Percentiles rank a stretch among this genome's conserved stretches.
Evolutionary conservation across 805 yeast genomes (phyloP).

Genomic region (Priceomyces castillae): DNA sequence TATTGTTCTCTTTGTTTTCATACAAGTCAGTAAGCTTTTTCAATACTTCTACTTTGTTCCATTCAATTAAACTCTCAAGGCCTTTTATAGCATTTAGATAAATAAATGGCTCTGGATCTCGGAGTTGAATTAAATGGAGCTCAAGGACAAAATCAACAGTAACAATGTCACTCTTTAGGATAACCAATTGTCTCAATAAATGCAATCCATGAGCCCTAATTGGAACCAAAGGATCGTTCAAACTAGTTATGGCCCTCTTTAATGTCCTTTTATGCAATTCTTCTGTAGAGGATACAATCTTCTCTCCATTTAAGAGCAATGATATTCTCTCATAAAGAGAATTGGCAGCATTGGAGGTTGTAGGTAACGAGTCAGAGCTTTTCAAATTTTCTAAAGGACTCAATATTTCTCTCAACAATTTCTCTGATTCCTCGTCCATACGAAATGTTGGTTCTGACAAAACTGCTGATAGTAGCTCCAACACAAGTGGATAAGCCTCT

Average conservation of each 20-base stretch:
- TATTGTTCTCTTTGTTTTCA: conserved; percentile 18
- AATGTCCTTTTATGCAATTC: conserved; percentile 41
- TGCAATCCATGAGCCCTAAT: conserved; percentile 83
- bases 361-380: conserved; percentile 4
- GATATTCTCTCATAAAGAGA: conserved; percentile 32
- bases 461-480: conserved; percentile 37
- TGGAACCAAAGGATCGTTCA: conserved; percentile 80
- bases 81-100: conserved; percentile 84
- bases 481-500: conserved; percentile 25
- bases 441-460: conserved; percentile 28
- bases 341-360: conserved; percentile 14
- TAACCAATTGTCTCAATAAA: conserved; percentile 55
- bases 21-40: conserved; percentile 40
- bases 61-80: conserved; percentile 55
- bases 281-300: conserved; percentile 14
- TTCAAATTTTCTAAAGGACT: conserved; percentile 11
- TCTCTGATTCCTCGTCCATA: conserved; percentile 27
- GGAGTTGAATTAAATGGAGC: conserved; percentile 61
- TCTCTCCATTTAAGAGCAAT: conserved; percentile 25
- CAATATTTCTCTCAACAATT: conserved; percentile 27
- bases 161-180: conserved; percentile 49
- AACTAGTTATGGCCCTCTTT: conserved; percentile 59
- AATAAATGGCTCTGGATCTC: conserved; percentile 82
- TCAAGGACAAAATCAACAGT: conserved; percentile 53
- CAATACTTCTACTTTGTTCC: conserved; percentile 36